A percentile compares a stretch with the other conserved stretches of the same genome.
Conservation (phyloP, 148 eudicot species). For the Persicaria maculosa region DNA sequence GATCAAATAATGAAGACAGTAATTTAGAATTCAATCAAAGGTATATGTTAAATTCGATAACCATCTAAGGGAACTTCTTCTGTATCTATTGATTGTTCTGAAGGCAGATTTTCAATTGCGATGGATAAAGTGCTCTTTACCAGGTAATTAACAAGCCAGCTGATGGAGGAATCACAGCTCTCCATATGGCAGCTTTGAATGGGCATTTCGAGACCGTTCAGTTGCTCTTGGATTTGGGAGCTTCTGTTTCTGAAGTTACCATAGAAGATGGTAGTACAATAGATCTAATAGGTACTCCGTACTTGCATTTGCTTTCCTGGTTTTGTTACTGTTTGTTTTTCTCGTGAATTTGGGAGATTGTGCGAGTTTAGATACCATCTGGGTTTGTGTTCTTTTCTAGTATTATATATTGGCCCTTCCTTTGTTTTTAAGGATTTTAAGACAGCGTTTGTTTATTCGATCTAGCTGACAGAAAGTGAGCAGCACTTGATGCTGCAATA, state of each 20-base stretch:
- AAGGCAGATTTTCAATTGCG: background rate
- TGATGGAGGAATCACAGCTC: slow-evolving; percentile 93
- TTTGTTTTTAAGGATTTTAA: too few species aligned
- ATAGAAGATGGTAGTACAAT: slow-evolving; percentile 90
- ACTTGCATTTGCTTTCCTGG: background rate
- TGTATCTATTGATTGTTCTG: background rate
- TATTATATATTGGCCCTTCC: too few species aligned
- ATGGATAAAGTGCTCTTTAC: slow-evolving; percentile 39
- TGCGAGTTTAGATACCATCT: background rate
- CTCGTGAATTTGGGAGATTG: background rate
- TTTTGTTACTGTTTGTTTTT: background rate
- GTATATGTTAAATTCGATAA: slow-evolving; percentile 20
- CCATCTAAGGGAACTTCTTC: background rate
- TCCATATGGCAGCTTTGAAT: slow-evolving; percentile 97
- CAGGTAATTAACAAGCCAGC: slow-evolving; percentile 71
- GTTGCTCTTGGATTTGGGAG: slow-evolving; percentile 75
- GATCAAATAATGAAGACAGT: slow-evolving; percentile 33
- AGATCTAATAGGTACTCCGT: slow-evolving; percentile 75
- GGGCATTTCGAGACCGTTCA: slow-evolving; percentile 77
- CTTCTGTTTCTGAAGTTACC: slow-evolving; percentile 60
- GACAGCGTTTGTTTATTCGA: too few species aligned
- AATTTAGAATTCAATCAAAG: slow-evolving; percentile 48
- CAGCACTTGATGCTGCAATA: too few species aligned
- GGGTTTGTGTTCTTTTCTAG: background rate
- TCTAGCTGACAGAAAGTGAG: too few species aligned